A percentile compares a stretch with the other conserved stretches of the same genome.
These are phyloP conservation scores for Linnemannia elongata DNA, from an alignment of 192 early-diverging fungal genomes.

Conservation along the genomic window DNA sequence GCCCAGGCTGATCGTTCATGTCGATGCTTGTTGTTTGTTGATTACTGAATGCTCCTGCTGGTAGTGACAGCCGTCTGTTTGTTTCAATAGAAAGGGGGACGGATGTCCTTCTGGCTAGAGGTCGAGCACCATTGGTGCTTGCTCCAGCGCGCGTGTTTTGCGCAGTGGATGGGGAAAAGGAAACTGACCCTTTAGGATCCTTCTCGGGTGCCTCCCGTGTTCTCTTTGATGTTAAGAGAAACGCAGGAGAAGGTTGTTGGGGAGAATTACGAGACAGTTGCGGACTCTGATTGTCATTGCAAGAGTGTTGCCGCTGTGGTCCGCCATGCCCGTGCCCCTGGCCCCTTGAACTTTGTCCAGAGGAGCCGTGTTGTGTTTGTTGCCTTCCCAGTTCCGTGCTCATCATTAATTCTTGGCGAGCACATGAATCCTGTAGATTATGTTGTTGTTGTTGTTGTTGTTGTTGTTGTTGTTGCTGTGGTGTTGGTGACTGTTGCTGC, in stretches of 20 bases:
- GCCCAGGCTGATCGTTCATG: background rate
- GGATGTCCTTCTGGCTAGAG: background rate
- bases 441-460: background rate
- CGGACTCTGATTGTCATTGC: background rate
- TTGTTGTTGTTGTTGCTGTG: background rate
- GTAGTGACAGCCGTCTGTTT: background rate
- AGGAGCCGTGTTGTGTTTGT: background rate
- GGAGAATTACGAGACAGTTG: background rate
- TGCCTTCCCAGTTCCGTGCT: conserved; percentile 16
- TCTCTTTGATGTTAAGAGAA: background rate
- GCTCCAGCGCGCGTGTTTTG: background rate
- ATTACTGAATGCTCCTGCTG: background rate
- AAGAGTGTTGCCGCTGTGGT: conserved; percentile 1
- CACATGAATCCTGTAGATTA: background rate
- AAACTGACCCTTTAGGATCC: background rate
- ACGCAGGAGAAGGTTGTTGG: background rate
- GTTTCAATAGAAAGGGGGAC: background rate
- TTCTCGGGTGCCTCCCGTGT: background rate
- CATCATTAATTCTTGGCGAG: background rate
- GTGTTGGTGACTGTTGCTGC: background rate
- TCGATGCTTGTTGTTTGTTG: background rate
- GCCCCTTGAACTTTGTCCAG: background rate
- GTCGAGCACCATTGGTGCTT: background rate
- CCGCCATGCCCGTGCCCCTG: background rate
- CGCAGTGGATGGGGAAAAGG: too few species aligned